These are phyloP conservation scores for Globisporangium carolinianum DNA, from an alignment of 352 stramenopile species.

Conservation along the genomic window DNA sequence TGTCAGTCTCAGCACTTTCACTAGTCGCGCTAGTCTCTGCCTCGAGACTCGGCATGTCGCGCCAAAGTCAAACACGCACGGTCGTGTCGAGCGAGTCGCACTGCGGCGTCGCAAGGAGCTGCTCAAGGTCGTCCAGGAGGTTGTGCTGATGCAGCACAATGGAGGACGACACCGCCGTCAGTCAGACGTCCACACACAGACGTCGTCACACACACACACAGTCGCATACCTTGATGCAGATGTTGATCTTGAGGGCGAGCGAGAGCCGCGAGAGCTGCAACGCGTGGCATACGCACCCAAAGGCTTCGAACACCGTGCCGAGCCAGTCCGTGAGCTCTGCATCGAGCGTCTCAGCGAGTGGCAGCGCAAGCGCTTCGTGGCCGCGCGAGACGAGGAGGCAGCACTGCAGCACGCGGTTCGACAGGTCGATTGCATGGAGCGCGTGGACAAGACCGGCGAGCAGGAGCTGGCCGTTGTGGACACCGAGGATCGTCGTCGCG, in stretches of 20 bases:
- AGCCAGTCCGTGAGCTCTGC: constrained; percentile 43
- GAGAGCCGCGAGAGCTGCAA: constrained; percentile 36
- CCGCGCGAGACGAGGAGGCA: constrained; percentile 57
- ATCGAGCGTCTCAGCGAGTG: constrained; percentile 33
- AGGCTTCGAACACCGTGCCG: constrained; percentile 56
- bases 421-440: constrained; percentile 52
- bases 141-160: constrained; percentile 21
- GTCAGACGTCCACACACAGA: no score
- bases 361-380: constrained; percentile 27
- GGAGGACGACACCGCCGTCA: background rate
- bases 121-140: constrained; percentile 27
- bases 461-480: constrained; percentile 45
- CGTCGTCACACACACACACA: background rate
- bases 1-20: no score
- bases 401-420: constrained; percentile 58
- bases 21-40: no score
- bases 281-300: constrained; percentile 36
- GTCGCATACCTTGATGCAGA: constrained; percentile 52
- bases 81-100: constrained; percentile 34
- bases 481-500: constrained; percentile 39
- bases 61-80: constrained; percentile 15
- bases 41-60: no score
- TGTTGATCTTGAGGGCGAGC: constrained; percentile 38
- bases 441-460: constrained; percentile 33
- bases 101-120: constrained; percentile 18